Conservation (phyloP, 805 yeast genomes). For the Lipomyces kockii region DNA sequence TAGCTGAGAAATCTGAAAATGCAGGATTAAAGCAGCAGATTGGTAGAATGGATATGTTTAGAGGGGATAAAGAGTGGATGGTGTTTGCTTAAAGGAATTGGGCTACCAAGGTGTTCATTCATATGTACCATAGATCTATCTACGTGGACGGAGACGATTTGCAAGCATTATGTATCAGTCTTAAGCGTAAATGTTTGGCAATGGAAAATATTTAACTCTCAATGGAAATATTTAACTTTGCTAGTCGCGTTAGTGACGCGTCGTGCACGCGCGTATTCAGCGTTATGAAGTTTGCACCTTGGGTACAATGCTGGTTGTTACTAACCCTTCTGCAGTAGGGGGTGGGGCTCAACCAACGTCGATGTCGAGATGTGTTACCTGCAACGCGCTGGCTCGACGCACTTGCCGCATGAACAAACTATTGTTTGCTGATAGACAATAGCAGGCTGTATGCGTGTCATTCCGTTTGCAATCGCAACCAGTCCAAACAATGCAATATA, state of each 20-base stretch:
- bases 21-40: not conserved
- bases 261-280: too few species aligned
- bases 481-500: not conserved
- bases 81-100: constrained; percentile 11
- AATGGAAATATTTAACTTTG: too few species aligned
- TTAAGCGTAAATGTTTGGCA: not conserved
- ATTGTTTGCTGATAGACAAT: not conserved
- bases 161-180: not conserved
- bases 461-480: not conserved
- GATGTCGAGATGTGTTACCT: too few species aligned
- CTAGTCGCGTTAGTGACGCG: too few species aligned
- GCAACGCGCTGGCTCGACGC: not conserved
- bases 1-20: not conserved
- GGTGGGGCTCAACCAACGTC: too few species aligned
- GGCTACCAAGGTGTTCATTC: not conserved
- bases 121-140: not conserved
- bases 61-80: constrained; percentile 19
- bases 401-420: not conserved
- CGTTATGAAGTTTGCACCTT: too few species aligned
- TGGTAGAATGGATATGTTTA: constrained; percentile 8
- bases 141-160: not conserved
- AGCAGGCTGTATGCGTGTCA: not conserved
- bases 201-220: too few species aligned
- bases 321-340: too few species aligned
- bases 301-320: too few species aligned